phyloP scores from a whole-genome alignment of 148 eudicot species.

The Salicornia ramosissima region DNA sequence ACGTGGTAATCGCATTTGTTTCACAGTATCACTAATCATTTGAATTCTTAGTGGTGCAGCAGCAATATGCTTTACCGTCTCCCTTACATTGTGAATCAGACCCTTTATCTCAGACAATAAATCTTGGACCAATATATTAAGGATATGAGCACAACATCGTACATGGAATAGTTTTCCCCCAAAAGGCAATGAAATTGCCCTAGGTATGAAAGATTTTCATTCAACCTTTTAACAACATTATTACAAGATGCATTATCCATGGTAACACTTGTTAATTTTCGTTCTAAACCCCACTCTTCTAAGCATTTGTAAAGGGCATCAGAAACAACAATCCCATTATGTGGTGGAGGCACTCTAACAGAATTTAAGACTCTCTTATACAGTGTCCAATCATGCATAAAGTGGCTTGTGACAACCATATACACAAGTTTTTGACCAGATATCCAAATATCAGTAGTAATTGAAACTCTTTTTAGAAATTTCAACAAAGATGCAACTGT shows the following conservation, averaged over 20 bases:
- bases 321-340: background rate
- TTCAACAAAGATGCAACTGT: background rate
- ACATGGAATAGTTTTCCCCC: background rate
- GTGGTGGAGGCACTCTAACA: background rate
- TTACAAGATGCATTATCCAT: background rate
- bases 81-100: background rate
- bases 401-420: background rate
- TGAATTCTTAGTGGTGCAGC: background rate
- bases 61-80: background rate
- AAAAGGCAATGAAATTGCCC: background rate
- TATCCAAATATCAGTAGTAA: background rate
- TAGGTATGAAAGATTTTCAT: background rate
- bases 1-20: background rate
- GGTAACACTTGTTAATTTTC: background rate
- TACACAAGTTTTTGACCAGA: background rate
- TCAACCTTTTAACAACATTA: background rate
- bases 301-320: background rate
- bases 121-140: background rate
- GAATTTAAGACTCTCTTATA: background rate
- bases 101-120: background rate
- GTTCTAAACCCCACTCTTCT: background rate
- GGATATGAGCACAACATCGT: background rate
- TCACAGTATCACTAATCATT: background rate
- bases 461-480: background rate
- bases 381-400: background rate